Conservation (phyloP, 1,284 basidiomycete genomes). For the Boletus sp. region DNA sequence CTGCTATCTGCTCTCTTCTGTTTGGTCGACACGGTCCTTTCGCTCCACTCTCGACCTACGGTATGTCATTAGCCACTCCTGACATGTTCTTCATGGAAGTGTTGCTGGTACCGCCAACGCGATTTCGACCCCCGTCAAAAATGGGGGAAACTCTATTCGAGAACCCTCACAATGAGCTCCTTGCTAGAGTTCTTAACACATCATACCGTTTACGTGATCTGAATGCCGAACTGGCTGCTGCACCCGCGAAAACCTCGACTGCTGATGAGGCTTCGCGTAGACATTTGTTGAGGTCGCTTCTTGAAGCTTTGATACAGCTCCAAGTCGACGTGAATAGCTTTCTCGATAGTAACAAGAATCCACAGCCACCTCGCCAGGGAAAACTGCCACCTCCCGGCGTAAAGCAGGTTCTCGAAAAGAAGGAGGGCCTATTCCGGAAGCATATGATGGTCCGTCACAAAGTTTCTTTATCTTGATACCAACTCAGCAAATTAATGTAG, state of each 20-base stretch:
- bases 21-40: slow-evolving; percentile 93
- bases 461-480: not conserved
- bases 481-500: slow-evolving; percentile 39
- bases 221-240: slow-evolving; percentile 63
- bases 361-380: slow-evolving; percentile 78
- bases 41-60: slow-evolving; percentile 52
- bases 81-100: slow-evolving; percentile 99
- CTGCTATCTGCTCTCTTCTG: slow-evolving; percentile 77
- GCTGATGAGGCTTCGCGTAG: slow-evolving; percentile 56
- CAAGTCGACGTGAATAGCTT: slow-evolving; percentile 97
- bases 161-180: slow-evolving; percentile 94
- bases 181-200: slow-evolving; percentile 80
- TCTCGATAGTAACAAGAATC: slow-evolving; percentile 97
- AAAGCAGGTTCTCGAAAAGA: slow-evolving; percentile 98
- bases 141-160: slow-evolving; percentile 95
- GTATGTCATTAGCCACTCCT: slow-evolving; percentile 68
- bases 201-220: slow-evolving; percentile 80
- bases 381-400: slow-evolving; percentile 93
- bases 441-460: slow-evolving; percentile 87
- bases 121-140: slow-evolving; percentile 91
- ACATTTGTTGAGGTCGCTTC: slow-evolving; percentile 64
- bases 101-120: slow-evolving; percentile 87
- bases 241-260: slow-evolving; percentile 55
- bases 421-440: slow-evolving; percentile 97
- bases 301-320: slow-evolving; percentile 84